Percentiles rank a stretch among this genome's conserved stretches.
phyloP scores from a whole-genome alignment of 2,329 filamentous ascomycete genomes.

The Paecilomyces variotii region DNA sequence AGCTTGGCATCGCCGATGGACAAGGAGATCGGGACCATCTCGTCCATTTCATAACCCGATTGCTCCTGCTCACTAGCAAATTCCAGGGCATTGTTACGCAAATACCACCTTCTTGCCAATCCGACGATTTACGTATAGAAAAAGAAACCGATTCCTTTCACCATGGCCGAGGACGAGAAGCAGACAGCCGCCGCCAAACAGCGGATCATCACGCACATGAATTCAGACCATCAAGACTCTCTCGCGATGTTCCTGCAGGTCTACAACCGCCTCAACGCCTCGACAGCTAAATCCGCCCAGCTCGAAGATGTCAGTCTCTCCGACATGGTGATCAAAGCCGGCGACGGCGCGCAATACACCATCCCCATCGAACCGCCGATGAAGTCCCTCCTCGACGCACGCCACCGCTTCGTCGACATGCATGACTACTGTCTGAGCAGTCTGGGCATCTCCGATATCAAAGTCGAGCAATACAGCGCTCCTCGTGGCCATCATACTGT shows the following conservation, averaged over 20 bases:
- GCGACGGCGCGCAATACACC: slow-evolving; percentile 36
- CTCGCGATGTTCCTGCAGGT: slow-evolving; percentile 71
- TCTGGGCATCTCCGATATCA: slow-evolving; percentile 54
- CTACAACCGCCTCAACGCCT: slow-evolving; percentile 52
- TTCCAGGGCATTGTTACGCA: background rate
- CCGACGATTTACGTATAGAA: background rate
- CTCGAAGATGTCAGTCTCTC: slow-evolving; percentile 59
- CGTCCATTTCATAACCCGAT: background rate
- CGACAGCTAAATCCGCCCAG: slow-evolving; percentile 48
- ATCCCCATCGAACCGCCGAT: slow-evolving; percentile 66
- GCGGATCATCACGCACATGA: slow-evolving; percentile 77
- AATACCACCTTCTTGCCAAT: background rate
- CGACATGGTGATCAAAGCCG: slow-evolving; percentile 52
- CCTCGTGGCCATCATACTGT: slow-evolving; percentile 45
- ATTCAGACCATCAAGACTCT: slow-evolving; percentile 67
- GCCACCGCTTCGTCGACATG: slow-evolving; percentile 66
- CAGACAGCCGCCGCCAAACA: slow-evolving; percentile 42
- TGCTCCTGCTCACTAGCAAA: background rate
- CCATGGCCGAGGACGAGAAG: slow-evolving; percentile 9
- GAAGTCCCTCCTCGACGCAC: slow-evolving; percentile 57
- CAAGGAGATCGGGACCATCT: background rate
- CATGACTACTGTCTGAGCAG: slow-evolving; percentile 50
- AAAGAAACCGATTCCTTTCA: background rate
- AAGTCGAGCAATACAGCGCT: slow-evolving; percentile 45
- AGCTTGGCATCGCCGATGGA: background rate